phyloP scores from a whole-genome alignment of 2,329 filamentous ascomycete species.

The Thielaviopsis populi region DNA sequence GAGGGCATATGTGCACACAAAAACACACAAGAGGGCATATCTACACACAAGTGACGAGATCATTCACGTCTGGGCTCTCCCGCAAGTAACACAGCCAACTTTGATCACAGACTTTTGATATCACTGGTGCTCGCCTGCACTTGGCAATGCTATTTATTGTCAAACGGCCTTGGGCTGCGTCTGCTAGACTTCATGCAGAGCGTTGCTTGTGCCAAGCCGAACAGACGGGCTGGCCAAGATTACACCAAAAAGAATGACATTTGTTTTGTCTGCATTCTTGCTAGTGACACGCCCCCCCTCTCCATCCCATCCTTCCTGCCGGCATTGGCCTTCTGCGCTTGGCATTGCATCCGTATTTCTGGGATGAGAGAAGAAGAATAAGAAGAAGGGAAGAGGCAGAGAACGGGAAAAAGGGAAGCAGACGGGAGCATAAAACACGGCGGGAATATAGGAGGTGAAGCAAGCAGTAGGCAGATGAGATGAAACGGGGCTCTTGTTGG shows the following conservation, averaged over 20 bases:
- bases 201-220: neutral
- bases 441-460: neutral
- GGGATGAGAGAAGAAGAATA: neutral
- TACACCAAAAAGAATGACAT: constrained; percentile 3
- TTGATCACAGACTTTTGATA: neutral
- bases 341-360: neutral
- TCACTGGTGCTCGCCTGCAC: neutral
- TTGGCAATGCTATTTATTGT: neutral
- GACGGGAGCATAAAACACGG: neutral
- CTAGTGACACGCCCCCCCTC: neutral
- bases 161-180: neutral
- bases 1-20: neutral
- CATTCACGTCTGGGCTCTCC: neutral
- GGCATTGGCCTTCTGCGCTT: neutral
- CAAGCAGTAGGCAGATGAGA: neutral
- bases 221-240: neutral
- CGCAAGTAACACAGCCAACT: too few species aligned
- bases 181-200: neutral
- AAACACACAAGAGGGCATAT: neutral
- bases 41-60: neutral
- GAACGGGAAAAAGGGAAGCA: neutral
- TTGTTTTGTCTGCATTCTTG: neutral
- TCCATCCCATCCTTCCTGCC: neutral
- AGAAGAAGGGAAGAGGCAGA: neutral
- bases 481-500: neutral